These are phyloP conservation scores for Iris pallida DNA, from an alignment of 116 monocot genomes.

Conservation along the genomic window DNA sequence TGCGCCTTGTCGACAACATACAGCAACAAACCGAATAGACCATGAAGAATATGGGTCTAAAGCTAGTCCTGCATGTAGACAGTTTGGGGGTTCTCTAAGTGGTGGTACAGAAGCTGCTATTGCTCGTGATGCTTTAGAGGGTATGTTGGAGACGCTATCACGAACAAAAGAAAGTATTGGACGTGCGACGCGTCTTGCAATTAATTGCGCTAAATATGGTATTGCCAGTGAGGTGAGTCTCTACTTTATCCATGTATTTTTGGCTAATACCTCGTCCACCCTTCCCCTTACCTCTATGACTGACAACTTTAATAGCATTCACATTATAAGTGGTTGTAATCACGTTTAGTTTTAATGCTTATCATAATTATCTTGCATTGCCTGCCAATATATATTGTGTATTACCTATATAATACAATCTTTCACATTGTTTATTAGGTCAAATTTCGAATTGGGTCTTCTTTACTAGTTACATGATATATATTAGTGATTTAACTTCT, in stretches of 20 bases:
- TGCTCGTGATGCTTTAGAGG: conserved; percentile 94
- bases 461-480: too few species aligned
- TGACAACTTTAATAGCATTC: too few species aligned
- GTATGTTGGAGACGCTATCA: conserved; percentile 94
- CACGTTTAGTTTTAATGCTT: too few species aligned
- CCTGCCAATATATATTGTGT: too few species aligned
- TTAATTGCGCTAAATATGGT: conserved; percentile 96
- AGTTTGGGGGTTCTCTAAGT: conserved; percentile 45
- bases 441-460: too few species aligned
- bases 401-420: too few species aligned
- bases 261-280: too few species aligned
- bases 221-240: conserved; percentile 69
- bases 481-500: too few species aligned
- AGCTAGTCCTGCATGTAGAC: conserved; percentile 37
- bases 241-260: not conserved
- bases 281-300: too few species aligned
- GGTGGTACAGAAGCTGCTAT: conserved; percentile 82
- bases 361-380: too few species aligned
- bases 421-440: too few species aligned
- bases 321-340: too few species aligned
- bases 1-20: conserved; percentile 17
- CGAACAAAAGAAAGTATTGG: conserved; percentile 97
- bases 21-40: conserved; percentile 30
- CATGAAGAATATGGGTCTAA: conserved; percentile 40
- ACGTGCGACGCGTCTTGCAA: conserved; percentile 90